A percentile compares a stretch with the other conserved stretches of the same genome.
phyloP scores from a whole-genome alignment of 164 flowering plant species.

The Litsea cubeba region DNA sequence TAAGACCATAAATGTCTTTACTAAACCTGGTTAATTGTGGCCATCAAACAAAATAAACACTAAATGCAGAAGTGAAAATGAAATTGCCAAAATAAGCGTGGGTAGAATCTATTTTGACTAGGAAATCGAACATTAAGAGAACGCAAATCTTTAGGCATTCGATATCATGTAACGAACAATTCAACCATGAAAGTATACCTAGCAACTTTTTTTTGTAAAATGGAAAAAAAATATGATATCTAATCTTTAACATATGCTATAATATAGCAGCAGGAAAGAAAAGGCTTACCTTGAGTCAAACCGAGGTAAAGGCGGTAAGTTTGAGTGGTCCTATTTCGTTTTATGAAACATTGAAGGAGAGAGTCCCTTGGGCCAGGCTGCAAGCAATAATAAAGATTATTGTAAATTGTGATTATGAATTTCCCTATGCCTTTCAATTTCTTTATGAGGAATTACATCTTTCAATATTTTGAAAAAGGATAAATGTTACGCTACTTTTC shows the following conservation, averaged over 20 bases:
- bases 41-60: background rate
- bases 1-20: background rate
- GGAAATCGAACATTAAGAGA: background rate
- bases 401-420: background rate
- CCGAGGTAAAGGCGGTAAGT: constrained; percentile 71
- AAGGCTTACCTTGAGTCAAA: constrained; percentile 54
- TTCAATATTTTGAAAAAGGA: background rate
- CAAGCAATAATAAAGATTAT: constrained; percentile 11
- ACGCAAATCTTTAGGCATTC: background rate
- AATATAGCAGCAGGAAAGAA: background rate
- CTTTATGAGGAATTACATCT: background rate
- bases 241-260: background rate
- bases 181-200: background rate
- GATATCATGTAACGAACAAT: background rate
- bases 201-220: background rate
- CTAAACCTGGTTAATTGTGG: background rate
- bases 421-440: background rate
- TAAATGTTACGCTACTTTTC: background rate
- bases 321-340: constrained; percentile 53
- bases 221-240: background rate
- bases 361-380: constrained; percentile 91
- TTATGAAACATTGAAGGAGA: constrained; percentile 78
- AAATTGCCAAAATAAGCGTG: background rate
- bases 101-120: background rate
- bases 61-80: background rate